These are phyloP conservation scores for Poa pratensis DNA, from an alignment of 176 grass and related monocot species.

Conservation along the genomic window DNA sequence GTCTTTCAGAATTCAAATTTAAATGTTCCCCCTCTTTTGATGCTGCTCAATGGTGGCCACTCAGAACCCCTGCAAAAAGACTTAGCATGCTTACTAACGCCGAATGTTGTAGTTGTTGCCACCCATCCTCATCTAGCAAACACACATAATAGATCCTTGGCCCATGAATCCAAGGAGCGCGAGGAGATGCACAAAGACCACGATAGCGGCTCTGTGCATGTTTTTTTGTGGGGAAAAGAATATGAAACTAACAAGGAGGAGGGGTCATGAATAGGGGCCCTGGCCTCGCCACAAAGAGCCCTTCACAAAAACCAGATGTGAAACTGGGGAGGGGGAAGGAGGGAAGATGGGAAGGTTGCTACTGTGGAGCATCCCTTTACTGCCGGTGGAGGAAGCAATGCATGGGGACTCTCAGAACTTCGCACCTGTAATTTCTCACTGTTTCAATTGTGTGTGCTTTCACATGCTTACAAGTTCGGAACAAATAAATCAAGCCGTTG, in stretches of 20 bases:
- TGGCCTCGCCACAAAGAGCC: not conserved
- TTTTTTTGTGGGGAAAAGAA: not conserved
- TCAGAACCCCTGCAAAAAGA: not conserved
- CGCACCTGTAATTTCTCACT: not conserved
- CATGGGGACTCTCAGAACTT: not conserved
- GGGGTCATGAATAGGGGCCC: not conserved
- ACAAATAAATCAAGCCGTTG: too few relatives aligned
- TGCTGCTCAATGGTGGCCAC: not conserved
- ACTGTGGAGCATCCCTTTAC: not conserved
- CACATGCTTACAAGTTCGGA: not conserved
- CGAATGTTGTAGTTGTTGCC: not conserved
- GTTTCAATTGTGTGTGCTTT: not conserved
- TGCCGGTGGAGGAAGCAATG: not conserved
- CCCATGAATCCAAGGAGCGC: not conserved
- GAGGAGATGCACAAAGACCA: not conserved
- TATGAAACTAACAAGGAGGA: not conserved
- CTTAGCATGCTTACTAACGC: not conserved
- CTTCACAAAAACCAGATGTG: not conserved
- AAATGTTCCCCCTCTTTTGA: not conserved
- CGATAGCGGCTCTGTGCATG: too few relatives aligned
- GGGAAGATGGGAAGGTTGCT: not conserved
- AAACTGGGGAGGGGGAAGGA: not conserved
- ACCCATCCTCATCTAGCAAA: not conserved
- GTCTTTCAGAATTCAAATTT: not conserved
- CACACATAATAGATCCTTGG: not conserved